phyloP scores from a whole-genome alignment of 169 alveolate species.

The Babesia ovata region DNA sequence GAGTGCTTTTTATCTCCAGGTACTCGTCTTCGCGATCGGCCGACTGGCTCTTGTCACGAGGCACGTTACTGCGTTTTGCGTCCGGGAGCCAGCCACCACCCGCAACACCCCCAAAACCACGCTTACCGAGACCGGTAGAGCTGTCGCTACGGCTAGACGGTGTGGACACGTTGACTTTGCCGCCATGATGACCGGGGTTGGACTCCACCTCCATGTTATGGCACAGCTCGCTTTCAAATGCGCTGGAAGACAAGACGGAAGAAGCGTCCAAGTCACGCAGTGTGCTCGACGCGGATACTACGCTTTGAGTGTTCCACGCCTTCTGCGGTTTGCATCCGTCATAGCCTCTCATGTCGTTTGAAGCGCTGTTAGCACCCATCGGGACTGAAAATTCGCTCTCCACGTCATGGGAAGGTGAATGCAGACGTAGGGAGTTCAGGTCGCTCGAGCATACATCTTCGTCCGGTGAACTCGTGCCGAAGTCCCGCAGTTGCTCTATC shows the following conservation, averaged over 20 bases:
- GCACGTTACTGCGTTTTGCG: neutral
- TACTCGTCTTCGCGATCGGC: slow-evolving; percentile 30
- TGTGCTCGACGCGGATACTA: neutral
- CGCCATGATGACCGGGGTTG: slow-evolving; percentile 4
- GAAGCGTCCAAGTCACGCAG: neutral
- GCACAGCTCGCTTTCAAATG: slow-evolving; percentile 30
- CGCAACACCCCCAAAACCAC: neutral
- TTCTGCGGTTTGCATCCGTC: neutral
- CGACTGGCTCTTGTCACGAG: neutral
- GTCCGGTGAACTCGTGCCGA: slow-evolving; percentile 16
- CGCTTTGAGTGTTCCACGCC: slow-evolving; percentile 19
- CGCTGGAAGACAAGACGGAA: slow-evolving; percentile 21
- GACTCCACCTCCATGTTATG: slow-evolving; percentile 14
- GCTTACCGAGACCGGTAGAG: slow-evolving; percentile 1
- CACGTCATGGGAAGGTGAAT: neutral
- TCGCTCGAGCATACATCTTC: slow-evolving; percentile 11
- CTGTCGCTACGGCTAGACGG: neutral
- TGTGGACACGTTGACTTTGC: slow-evolving; percentile 10
- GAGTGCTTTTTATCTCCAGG: slow-evolving; percentile 65
- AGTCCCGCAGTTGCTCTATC: slow-evolving; percentile 47
- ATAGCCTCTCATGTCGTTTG: neutral
- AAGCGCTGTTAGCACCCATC: neutral
- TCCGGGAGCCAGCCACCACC: neutral
- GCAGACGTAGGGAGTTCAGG: slow-evolving; percentile 12
- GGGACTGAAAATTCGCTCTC: neutral